Base-by-base conservation (phyloP, 208 protist species). In the Leptomonas pyrrhocoris region DNA sequence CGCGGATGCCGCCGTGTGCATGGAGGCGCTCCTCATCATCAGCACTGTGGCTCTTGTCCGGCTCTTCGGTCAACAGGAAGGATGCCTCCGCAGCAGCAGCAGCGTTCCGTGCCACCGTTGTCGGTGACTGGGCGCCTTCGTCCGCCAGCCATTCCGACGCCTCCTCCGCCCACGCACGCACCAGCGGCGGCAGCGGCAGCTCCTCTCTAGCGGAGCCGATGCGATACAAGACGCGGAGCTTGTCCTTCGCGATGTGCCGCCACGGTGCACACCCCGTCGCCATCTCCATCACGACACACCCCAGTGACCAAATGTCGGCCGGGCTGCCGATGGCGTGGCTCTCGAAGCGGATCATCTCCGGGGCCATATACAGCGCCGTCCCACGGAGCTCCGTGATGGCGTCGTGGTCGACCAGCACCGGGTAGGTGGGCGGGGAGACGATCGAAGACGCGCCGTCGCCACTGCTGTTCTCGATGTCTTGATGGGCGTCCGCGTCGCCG, bases 211-310 rank as follows among this genome's bases (percentile, higher is more conserved):
- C 79, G 0, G 84, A 88, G 34, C 74, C 79, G 46, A 94, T 81
- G 16, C 72, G 49, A 55, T 85, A 90, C 18, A 94, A 56, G 25
- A 94, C 74, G 11, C 75, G 64, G 62, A 90, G 69, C 59, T 81
- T 89, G 49, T 90, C 81, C 50, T 64, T 67, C 1, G 76, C 69
- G 16, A 89, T 46, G 64, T 92, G 86, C 60, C 79, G 79, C 89
- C 91, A 96, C 43, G 91, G 91, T 28, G 79, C 73, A 55, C 63
- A 68, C 30, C 93, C 90, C 30, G 84, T 92, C 34, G 84, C 73
- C 62, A 95, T 80, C 74, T 97, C 85, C 82, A 95, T 89, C 58
- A 93, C 79, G 2, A 92, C 84, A 56, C 93, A 97, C 7, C 90
- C 93, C 8, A 97, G 54, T 2, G 88, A 84, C 90, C 93, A 97